These are phyloP conservation scores for Suillus subalutaceus DNA, from an alignment of 768 basidiomycete species.

Conservation along the genomic window DNA sequence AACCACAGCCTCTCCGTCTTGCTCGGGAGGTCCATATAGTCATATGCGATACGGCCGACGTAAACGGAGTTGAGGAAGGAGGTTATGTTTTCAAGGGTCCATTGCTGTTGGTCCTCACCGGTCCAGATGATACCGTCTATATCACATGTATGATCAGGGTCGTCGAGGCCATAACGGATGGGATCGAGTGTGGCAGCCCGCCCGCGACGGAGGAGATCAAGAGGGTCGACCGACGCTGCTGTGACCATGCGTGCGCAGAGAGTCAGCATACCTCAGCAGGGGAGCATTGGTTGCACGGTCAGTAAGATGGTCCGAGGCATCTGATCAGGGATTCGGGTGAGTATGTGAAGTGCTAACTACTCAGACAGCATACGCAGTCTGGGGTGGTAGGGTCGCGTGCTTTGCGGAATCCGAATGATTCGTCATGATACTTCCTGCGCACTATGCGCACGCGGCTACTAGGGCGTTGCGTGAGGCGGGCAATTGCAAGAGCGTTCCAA, in stretches of 20 bases:
- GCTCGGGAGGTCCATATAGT: conserved; percentile 88
- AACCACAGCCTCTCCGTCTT: conserved; percentile 91
- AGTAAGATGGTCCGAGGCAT: conserved; percentile 63
- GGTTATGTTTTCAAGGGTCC: conserved; percentile 73
- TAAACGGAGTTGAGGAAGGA: conserved; percentile 73
- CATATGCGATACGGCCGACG: conserved; percentile 85
- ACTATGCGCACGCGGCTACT: conserved; percentile 25
- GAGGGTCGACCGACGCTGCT: conserved; percentile 85
- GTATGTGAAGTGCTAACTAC: not conserved
- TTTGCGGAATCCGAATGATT: conserved; percentile 78
- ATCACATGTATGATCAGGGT: conserved; percentile 58
- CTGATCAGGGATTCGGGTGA: conserved; percentile 35
- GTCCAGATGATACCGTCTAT: conserved; percentile 87
- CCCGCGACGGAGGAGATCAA: conserved; percentile 86
- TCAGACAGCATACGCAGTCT: conserved; percentile 49
- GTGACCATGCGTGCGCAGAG: conserved; percentile 83
- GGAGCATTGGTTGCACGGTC: conserved; percentile 76
- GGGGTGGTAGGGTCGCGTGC: conserved; percentile 63
- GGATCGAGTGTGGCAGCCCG: conserved; percentile 78
- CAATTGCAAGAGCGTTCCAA: not conserved
- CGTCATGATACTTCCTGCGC: conserved; percentile 64
- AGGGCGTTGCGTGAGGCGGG: not conserved
- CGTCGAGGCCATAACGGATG: conserved; percentile 70
- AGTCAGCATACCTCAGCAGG: conserved; percentile 86
- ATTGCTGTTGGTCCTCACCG: conserved; percentile 43